Evolutionary conservation across 352 stramenopile species (phyloP), one percentile per base, ranked within the genome.

Genomic region (Globisporangium echinulatum): DNA sequence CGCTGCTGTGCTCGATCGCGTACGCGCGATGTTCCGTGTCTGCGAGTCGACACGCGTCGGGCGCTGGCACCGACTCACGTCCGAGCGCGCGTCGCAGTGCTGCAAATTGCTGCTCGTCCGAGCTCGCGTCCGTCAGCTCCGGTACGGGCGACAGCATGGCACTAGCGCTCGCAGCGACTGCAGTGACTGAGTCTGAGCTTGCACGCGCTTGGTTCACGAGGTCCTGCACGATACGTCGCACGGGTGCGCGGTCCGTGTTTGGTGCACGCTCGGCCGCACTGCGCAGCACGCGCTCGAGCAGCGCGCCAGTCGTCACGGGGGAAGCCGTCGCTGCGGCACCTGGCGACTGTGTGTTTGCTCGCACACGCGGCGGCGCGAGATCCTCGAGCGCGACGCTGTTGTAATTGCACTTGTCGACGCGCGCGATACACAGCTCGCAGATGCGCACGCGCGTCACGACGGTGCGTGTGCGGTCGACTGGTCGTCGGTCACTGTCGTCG

Each of bases 141-240:
- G 25, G 25, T 25, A 25, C 25, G 25, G 25, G 25, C 25, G 25
- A 25, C 25, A 25, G 25, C 25, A 25, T 25, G 25, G 25, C 25
- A 25, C 25, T 25, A 25, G 25, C 2, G 1, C 25, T 25, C 25
- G 25, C 25, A 25, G 25, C 0, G 25, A 25, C 25, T 25, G 25
- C 25, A 25, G 25, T 25, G 25, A 25, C 25, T 25, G 25, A 25
- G 25, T 25, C 25, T 25, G 25, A 25, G 25, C 25, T 25, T 25
- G 25, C 10, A 19, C 42, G 57, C 8, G 56, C 40, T 0, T 58
- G 42, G 15, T 39, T 39, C 15, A 78, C 55, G 46, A 78, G 39
- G 7, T 54, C 37, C 56, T 74, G 70, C 60, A 78, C 68, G 51
- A 77, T 54, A n/a, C 37, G 70, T 52, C 74, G 61, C 13, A 75